A percentile compares a stretch with the other conserved stretches of the same genome.
phyloP scores from a whole-genome alignment of 2,329 filamentous ascomycete genomes.

The Parascedosporium putredinis region DNA sequence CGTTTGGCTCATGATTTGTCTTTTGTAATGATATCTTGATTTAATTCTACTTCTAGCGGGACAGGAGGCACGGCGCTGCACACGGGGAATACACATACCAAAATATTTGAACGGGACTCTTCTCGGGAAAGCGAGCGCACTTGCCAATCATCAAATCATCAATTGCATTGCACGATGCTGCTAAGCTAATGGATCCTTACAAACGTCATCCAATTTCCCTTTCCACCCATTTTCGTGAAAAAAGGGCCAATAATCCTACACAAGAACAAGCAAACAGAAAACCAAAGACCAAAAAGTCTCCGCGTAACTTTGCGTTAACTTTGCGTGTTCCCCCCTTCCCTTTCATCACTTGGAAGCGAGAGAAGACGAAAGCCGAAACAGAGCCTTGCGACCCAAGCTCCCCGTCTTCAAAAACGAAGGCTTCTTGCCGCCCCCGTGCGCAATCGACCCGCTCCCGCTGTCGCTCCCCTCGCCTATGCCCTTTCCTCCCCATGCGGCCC shows the following conservation, averaged over 20 bases:
- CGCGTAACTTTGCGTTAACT: no score
- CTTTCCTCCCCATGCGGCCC: not conserved
- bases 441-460: slow-evolving; percentile 3
- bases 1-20: no score
- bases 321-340: not conserved
- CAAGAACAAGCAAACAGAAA: no score
- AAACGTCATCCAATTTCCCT: not conserved
- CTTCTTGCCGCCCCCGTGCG: no score
- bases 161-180: no score
- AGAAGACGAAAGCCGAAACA: not conserved
- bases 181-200: no score
- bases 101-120: no score
- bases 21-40: no score
- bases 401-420: not conserved
- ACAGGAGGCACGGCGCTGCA: not conserved
- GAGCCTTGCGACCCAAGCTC: slow-evolving; percentile 1
- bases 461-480: not conserved
- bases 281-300: no score
- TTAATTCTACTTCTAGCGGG: no score
- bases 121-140: not conserved
- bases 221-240: not conserved
- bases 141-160: not conserved
- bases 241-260: not conserved
- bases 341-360: not conserved
- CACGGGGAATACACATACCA: not conserved